These are phyloP conservation scores for Crithidia mellificae DNA, from an alignment of 208 protist species.

Conservation along the genomic window DNA sequence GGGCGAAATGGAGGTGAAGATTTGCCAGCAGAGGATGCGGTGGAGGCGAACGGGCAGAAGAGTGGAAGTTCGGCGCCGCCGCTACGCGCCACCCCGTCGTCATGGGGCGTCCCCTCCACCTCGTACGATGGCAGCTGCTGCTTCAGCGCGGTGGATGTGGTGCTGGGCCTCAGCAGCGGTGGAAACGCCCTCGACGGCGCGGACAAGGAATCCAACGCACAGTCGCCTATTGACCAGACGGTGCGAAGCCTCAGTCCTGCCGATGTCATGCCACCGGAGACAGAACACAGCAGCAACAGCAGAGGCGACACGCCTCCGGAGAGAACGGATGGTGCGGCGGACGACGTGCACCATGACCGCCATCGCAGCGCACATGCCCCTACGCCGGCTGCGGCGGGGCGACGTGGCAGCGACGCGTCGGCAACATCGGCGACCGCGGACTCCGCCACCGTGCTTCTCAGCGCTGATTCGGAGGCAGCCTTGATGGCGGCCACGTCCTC, in stretches of 20 bases:
- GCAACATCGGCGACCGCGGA: not conserved
- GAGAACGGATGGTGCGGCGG: too few relatives aligned
- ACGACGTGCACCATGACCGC: too few relatives aligned
- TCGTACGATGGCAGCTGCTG: conserved; percentile 3
- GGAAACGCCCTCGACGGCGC: too few relatives aligned
- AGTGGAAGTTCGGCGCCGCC: not conserved
- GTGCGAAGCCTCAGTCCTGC: not conserved
- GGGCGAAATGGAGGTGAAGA: too few relatives aligned
- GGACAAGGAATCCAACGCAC: too few relatives aligned
- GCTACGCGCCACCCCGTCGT: not conserved
- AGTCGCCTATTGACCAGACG: not conserved
- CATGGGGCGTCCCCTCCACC: not conserved
- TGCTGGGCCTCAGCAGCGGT: not conserved
- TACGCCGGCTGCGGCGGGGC: too few relatives aligned
- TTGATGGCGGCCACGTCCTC: conserved; percentile 4
- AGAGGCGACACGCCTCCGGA: too few relatives aligned
- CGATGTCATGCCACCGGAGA: not conserved
- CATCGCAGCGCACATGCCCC: too few relatives aligned
- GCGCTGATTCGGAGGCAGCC: not conserved
- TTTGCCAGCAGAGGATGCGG: not conserved
- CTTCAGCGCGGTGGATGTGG: not conserved
- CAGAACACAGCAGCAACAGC: not conserved
- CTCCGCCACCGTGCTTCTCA: conserved; percentile 3
- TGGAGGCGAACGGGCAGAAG: not conserved
- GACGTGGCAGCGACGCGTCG: not conserved